Evolutionary conservation across 805 yeast genomes (phyloP).

Genomic region (Clavispora fructus): DNA sequence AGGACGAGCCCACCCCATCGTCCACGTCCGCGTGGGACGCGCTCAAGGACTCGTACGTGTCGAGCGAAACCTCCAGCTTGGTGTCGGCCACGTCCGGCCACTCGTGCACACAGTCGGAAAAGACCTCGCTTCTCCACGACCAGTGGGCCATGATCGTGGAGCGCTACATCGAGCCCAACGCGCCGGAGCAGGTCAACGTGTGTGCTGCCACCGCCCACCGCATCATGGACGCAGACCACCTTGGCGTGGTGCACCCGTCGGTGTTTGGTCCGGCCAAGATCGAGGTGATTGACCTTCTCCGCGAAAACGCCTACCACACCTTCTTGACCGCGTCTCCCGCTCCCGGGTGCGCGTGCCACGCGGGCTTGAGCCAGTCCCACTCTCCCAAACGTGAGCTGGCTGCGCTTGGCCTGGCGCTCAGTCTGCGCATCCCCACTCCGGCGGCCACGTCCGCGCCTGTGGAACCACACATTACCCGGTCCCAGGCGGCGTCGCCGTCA

Average conservation of each 20-base stretch:
- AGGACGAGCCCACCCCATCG: conserved; percentile 19
- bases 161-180: conserved; percentile 35
- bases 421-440: not conserved
- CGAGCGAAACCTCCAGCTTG: conserved; percentile 5
- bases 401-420: not conserved
- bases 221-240: conserved; percentile 14
- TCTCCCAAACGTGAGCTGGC: not conserved
- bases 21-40: conserved; percentile 16
- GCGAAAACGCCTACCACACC: conserved; percentile 29
- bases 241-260: conserved; percentile 25
- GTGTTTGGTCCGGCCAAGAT: conserved; percentile 23
- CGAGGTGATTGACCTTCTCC: conserved; percentile 28
- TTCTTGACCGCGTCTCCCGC: conserved; percentile 2
- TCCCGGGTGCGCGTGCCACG: not conserved
- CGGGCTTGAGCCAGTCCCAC: not conserved
- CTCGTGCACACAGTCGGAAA: not conserved
- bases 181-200: conserved; percentile 47
- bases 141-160: conserved; percentile 38
- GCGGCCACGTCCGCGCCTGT: not conserved
- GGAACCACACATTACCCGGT: not conserved
- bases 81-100: not conserved
- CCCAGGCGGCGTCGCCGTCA: not conserved
- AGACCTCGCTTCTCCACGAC: conserved; percentile 7
- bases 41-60: conserved; percentile 9
- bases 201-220: conserved; percentile 32